Percentiles rank a stretch among this genome's conserved stretches.
Evolutionary conservation across 2,329 filamentous ascomycete genomes (phyloP).

Genomic region (Fusarium sarcochroum): DNA sequence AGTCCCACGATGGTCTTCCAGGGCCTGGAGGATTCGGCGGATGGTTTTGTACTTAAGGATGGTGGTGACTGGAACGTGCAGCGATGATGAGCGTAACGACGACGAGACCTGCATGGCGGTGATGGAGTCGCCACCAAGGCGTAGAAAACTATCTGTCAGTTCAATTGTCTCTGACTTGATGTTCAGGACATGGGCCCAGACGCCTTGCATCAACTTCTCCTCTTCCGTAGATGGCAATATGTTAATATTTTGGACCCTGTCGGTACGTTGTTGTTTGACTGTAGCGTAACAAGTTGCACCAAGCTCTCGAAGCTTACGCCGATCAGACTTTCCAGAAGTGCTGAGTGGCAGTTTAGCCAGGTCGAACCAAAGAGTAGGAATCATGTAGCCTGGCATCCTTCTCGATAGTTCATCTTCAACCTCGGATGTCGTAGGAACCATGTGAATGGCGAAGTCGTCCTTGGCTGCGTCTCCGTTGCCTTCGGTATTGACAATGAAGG

Average conservation of each 20-base stretch:
- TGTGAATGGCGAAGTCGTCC: neutral
- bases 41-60: conserved; percentile 14
- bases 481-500: neutral
- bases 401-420: conserved; percentile 2
- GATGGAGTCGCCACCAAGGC: conserved; percentile 15
- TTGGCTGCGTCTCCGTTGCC: neutral
- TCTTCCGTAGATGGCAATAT: neutral
- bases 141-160: conserved; percentile 8
- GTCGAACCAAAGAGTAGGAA: conserved; percentile 6
- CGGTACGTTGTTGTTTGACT: too few species aligned
- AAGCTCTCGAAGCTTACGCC: conserved; percentile 4
- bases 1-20: too few species aligned
- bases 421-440: neutral
- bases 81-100: neutral
- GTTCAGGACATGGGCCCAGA: conserved; percentile 5
- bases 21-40: neutral
- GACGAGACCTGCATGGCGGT: conserved; percentile 10
- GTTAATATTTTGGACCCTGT: too few species aligned
- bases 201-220: neutral
- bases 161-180: neutral
- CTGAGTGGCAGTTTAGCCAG: neutral
- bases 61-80: neutral
- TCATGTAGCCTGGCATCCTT: conserved; percentile 7
- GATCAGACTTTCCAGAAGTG: conserved; percentile 11
- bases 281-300: neutral